Base-by-base conservation (phyloP, 2,329 filamentous ascomycete genomes). In the Fonsecaea pedrosoi region DNA sequence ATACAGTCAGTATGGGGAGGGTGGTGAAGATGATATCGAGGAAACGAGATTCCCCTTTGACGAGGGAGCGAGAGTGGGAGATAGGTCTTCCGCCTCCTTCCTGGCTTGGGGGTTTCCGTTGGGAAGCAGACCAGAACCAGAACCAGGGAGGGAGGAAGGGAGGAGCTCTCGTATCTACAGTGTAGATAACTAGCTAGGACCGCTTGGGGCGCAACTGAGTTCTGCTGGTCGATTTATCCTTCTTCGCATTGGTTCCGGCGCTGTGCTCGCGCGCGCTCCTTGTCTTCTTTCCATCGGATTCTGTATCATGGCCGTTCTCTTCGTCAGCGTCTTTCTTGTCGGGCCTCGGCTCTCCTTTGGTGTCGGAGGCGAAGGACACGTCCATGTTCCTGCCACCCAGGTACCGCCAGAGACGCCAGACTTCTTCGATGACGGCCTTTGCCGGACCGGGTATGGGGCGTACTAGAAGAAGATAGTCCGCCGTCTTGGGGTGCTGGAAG, bases 381-480 rank as follows among this genome's bases (percentile, higher is more conserved):
- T 58, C 60, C 54, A 62, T 54, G 42, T 60, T 40, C 50, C 21
- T 34, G 8, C 71, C 71, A 37, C 69, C 71, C 9, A 73, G 32
- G 56, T 72, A 72, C 5, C 68, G 67, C 71, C 71, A 73, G 15
- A 73, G 59, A 34, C 64, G 64, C 71, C 71, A 73, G 18, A 71
- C 42, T 54, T 73, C 70, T 37, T 58, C 50, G 42, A 72, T 48
- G 12, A 73, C 37, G 12, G 57, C 34, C 18, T 45, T 56, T 3
- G 63, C 42, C 5, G 57, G 59, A 9, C 66, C 66, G 6, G 65
- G 48, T 6, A 59, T 34, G 4, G 70, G 62, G 12, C 65, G 66
- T 54, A 73, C 42, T 4, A 70, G 61, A 21, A 73, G 42, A n/a
- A 70, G 50, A 54, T 65, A 58, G 48, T 64, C 61, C 32, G n/a